Percentiles rank a stretch among this genome's conserved stretches.
These are phyloP conservation scores for Suhomyces canberraensis DNA, from an alignment of 805 yeast genomes.

Conservation along the genomic window DNA sequence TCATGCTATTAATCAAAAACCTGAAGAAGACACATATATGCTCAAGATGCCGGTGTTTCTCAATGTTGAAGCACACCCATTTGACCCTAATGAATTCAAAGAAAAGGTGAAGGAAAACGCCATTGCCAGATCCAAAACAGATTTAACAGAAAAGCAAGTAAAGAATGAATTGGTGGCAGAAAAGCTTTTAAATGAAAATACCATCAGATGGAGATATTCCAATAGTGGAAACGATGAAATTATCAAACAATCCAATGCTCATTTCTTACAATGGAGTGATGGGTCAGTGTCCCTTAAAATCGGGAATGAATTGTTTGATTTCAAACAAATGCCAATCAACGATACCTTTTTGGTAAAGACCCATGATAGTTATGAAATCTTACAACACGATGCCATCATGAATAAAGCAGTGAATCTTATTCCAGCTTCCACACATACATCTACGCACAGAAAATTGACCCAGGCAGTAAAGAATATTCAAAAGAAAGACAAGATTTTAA, in stretches of 20 bases:
- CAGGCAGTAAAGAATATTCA: conserved; percentile 56
- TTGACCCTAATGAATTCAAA: conserved; percentile 69
- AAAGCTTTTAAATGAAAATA: conserved; percentile 71
- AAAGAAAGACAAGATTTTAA: conserved; percentile 47
- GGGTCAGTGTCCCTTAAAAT: conserved; percentile 82
- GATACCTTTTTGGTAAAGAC: conserved; percentile 73
- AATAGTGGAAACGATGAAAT: conserved; percentile 68
- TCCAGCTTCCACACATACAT: conserved; percentile 88
- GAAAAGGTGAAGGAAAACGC: conserved; percentile 43
- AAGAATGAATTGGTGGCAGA: conserved; percentile 52
- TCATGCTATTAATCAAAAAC: conserved; percentile 42
- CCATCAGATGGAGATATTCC: conserved; percentile 92
- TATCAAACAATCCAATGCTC: conserved; percentile 82
- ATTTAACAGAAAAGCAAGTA: conserved; percentile 42
- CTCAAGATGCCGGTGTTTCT: conserved; percentile 81
- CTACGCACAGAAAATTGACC: conserved; percentile 77
- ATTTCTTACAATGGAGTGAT: conserved; percentile 91
- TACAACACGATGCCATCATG: conserved; percentile 66
- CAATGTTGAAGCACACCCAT: conserved; percentile 80
- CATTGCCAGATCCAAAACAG: conserved; percentile 21
- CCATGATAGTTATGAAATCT: conserved; percentile 66
- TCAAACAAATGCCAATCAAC: conserved; percentile 56
- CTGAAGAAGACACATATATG: conserved; percentile 37
- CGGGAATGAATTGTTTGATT: conserved; percentile 85
- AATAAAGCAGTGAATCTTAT: conserved; percentile 67